Evolutionary conservation across 345 rosid genomes (phyloP).

Genomic region (Theobroma cacao): DNA sequence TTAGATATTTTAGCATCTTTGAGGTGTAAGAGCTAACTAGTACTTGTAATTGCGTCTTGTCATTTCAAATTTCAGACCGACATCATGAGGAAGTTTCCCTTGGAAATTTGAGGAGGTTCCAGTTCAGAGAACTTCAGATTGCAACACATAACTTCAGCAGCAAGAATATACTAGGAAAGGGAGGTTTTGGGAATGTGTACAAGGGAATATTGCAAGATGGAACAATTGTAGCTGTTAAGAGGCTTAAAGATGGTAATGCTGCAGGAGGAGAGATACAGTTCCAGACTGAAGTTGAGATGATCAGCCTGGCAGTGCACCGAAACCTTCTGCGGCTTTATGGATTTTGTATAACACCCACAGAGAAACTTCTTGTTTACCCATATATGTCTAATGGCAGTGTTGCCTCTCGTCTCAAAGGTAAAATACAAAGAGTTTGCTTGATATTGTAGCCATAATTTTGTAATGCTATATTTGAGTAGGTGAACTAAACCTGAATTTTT

Average conservation of each 20-base stretch:
- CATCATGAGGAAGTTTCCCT: constrained; percentile 75
- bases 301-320: constrained; percentile 94
- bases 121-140: constrained; percentile 80
- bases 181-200: constrained; percentile 91
- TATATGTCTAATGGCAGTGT: constrained; percentile 98
- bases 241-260: constrained; percentile 84
- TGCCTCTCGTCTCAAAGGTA: constrained; percentile 94
- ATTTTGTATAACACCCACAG: constrained; percentile 75
- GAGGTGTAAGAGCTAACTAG: not conserved
- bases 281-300: constrained; percentile 97
- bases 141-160: constrained; percentile 88
- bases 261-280: constrained; percentile 82
- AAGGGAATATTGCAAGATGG: constrained; percentile 90
- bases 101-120: constrained; percentile 86
- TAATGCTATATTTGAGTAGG: not conserved
- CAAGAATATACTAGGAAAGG: constrained; percentile 86
- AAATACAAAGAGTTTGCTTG: not conserved
- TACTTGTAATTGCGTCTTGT: not conserved
- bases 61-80: constrained; percentile 35
- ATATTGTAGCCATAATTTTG: not conserved
- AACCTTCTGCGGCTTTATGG: constrained; percentile 90
- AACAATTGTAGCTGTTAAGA: constrained; percentile 79
- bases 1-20: constrained; percentile 9
- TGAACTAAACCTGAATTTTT: not conserved
- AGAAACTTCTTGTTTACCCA: constrained; percentile 91